Conservation (phyloP, 805 yeast genomes). For the Pichia sporocuriosa region DNA sequence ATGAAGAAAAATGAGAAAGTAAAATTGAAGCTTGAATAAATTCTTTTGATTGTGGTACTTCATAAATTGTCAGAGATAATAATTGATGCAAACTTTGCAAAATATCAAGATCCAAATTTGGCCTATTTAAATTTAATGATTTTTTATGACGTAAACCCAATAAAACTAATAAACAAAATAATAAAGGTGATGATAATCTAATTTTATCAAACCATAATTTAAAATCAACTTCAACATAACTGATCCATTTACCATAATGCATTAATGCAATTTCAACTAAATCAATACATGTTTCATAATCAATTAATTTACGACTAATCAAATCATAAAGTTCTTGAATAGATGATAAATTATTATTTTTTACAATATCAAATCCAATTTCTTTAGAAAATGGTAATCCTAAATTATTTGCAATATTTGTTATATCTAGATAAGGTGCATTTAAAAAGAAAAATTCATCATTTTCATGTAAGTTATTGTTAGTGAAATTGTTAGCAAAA, state of each 20-base stretch:
- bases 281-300: constrained; percentile 36
- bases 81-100: constrained; percentile 42
- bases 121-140: background rate
- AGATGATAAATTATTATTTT: constrained; percentile 5
- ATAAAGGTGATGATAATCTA: constrained; percentile 44
- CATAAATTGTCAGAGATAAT: constrained; percentile 36
- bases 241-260: constrained; percentile 62
- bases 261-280: constrained; percentile 47
- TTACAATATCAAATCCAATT: constrained; percentile 18
- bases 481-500: background rate
- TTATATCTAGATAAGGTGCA: constrained; percentile 17
- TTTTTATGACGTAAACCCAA: constrained; percentile 44
- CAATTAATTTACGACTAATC: constrained; percentile 36
- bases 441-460: constrained; percentile 12
- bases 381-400: constrained; percentile 24
- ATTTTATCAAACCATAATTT: constrained; percentile 23
- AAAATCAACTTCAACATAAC: constrained; percentile 7
- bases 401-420: constrained; percentile 15
- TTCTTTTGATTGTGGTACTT: constrained; percentile 38
- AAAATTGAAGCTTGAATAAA: constrained; percentile 60
- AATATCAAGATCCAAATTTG: constrained; percentile 28
- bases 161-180: constrained; percentile 57
- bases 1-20: constrained; percentile 51
- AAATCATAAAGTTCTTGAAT: constrained; percentile 16
- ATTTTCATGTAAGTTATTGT: constrained; percentile 7